Base-by-base conservation (phyloP, 352 stramenopile species). In the Phytopythium helicoides region DNA sequence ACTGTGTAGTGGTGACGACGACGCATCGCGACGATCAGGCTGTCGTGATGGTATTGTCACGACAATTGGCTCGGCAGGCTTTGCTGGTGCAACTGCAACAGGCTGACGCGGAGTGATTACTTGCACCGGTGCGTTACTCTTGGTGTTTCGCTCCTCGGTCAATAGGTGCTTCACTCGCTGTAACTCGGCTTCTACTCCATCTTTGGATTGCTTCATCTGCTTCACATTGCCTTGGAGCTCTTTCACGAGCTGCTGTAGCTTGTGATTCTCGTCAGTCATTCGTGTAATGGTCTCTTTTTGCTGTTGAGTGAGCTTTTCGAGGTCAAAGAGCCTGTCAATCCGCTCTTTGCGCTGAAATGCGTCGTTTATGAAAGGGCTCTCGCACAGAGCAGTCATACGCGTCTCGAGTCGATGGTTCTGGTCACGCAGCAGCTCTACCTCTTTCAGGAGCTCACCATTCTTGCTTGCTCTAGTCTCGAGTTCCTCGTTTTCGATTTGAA, bases 341-440 rank as follows among this genome's bases (percentile, higher is more conserved):
- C 81, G 71, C 23, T 92, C 83, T 60, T 94, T 95, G 1, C 79
- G 71, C 58, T 95, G 76, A 45, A 95, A 96, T 4, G 89, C 89
- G 40, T 97, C 84, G 54, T 93, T 93, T 23, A 98, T 97, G 62
- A 98, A 98, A 11, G 92, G 92, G 21, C 86, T 96, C 53, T 98
- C 90, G 52, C 92, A 98, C 15, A 98, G 64, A 14, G 71, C 72
- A 22, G 83, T 96, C 68, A 97, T 95, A 7, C 89, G 71, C 16
- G 97, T 81, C 62, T 98, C 93, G 1, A 98, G 66, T 23, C 80
- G 85, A 12, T 75, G 71, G 52, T 96, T 97, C 58, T 92, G 77
- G 8, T 94, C 75, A 4, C 75, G 68, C 4, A 97, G 58, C 46
- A 92, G 58, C 8, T 42, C 41, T 7, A 96, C 65, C 37, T 96